Evolutionary conservation across 768 basidiomycete genomes (phyloP), one percentile per base, ranked within the genome.

Genomic region (Paxillus ammoniavirescens): DNA sequence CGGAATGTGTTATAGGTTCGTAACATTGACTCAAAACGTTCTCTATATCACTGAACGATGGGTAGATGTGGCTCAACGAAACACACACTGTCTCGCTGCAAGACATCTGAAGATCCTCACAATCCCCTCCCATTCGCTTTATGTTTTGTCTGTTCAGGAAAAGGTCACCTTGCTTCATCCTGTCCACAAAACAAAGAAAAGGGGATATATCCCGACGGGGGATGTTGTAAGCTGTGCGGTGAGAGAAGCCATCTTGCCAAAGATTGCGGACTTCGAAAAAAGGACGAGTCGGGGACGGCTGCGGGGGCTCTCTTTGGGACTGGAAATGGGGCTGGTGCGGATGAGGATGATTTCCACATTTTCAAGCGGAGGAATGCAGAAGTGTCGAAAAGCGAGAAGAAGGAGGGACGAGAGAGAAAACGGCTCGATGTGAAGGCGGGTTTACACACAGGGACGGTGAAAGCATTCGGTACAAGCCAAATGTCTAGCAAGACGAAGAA

Each of bases 311-410:
- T 66, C 44, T 63, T 73, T 14, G 68, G 68, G 26, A 72, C 52
- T 1, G 77, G 77, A 1, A 66, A 65, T 30, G 82, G 76, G 37
- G 83, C 80, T 0, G 92, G 93, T 21, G 87, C 95, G 8, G 95
- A 98, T 65, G 95, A 98, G 68, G 95, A 98, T 64, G 95, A 97
- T 66, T 97, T 95, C 72, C 93, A 94, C 68, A 76, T 76, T 0
- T 79, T 93, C 67, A 87, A 86, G 65, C 80, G 92, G 42, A 79
- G 73, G 49, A 81, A 75, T 42, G 72, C 67, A 9, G 83, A 86
- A 54, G 74, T 91, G 0, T 82, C 88, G 28, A 75, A 70, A 28
- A 81, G 83, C 26, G 84, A 87, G 62, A 82, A 78, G 61, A 67
- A 63, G 42, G 75, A 75, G 38, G 75, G 75, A 26, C 78, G 72